Conservation (phyloP, 495 filamentous ascomycete genomes). For the Hypoxylon intermedium region DNA sequence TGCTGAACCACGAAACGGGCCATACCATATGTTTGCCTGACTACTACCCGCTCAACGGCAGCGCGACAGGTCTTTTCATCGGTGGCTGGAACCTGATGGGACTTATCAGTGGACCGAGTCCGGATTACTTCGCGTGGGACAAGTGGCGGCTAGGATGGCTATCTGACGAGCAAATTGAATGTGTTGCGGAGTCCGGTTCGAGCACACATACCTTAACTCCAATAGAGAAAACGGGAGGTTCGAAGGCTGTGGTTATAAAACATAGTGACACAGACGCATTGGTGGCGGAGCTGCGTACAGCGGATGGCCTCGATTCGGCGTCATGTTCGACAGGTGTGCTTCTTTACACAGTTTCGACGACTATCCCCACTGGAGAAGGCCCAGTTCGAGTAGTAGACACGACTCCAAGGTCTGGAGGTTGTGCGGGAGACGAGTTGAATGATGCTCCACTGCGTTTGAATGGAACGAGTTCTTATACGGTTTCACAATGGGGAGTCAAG, state of each 20-base stretch:
- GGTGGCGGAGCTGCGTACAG: constrained; percentile 36
- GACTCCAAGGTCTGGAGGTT: constrained; percentile 29
- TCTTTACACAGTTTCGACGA: constrained; percentile 40
- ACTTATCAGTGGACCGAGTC: constrained; percentile 43
- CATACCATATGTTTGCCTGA: constrained; percentile 46
- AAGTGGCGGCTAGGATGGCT: constrained; percentile 47
- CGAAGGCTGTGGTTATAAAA: constrained; percentile 40
- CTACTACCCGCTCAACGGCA: constrained; percentile 39
- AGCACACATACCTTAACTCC: constrained; percentile 39
- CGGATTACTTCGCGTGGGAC: constrained; percentile 47
- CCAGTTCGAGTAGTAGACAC: constrained; percentile 37
- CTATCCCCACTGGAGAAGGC: constrained; percentile 27
- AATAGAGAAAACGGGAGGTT: constrained; percentile 28
- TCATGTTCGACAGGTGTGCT: constrained; percentile 39
- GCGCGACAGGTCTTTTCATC: constrained; percentile 39
- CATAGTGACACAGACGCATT: constrained; percentile 29
- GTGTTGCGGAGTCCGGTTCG: constrained; percentile 22
- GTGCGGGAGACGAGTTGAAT: constrained; percentile 36
- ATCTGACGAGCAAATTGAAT: constrained; percentile 39
- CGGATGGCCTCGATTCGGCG: constrained; percentile 22
- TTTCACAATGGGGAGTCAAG: constrained; percentile 30
- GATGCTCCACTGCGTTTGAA: constrained; percentile 33
- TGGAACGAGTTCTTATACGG: constrained; percentile 23
- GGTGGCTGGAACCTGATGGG: constrained; percentile 49
- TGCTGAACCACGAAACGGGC: constrained; percentile 45